A percentile compares a stretch with the other conserved stretches of the same genome.
These are phyloP conservation scores for Backusella parvicylindrica DNA, from an alignment of 192 early-diverging fungal genomes.

Conservation along the genomic window DNA sequence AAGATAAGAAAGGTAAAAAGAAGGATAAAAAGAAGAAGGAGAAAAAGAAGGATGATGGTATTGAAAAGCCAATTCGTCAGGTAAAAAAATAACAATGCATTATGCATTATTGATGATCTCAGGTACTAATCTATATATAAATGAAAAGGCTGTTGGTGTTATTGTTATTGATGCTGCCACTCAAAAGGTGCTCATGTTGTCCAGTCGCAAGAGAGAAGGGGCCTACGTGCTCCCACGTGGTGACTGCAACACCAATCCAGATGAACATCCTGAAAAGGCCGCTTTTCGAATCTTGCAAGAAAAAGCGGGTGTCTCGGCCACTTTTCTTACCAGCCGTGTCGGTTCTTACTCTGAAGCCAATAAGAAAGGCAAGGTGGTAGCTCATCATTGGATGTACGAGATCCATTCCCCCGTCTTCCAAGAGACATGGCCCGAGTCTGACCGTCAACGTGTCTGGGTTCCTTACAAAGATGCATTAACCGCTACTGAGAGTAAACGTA, in stretches of 20 bases:
- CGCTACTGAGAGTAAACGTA: slow-evolving; percentile 2
- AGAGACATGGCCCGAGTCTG: slow-evolving; percentile 10
- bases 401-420: slow-evolving; percentile 6
- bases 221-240: slow-evolving; percentile 24
- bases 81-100: not conserved
- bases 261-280: slow-evolving; percentile 26
- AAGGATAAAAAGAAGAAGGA: slow-evolving; percentile 3
- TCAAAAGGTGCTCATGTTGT: slow-evolving; percentile 17
- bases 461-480: not conserved
- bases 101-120: not conserved
- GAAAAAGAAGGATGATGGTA: not conserved
- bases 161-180: slow-evolving; percentile 22
- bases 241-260: slow-evolving; percentile 13
- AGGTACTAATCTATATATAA: not conserved
- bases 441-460: slow-evolving; percentile 26
- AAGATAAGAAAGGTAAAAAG: not conserved
- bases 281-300: slow-evolving; percentile 23
- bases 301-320: slow-evolving; percentile 11
- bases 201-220: slow-evolving; percentile 27
- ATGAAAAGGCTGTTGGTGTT: slow-evolving; percentile 18
- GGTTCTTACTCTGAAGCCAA: slow-evolving; percentile 30
- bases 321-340: slow-evolving; percentile 2
- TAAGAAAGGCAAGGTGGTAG: slow-evolving; percentile 28
- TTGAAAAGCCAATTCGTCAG: slow-evolving; percentile 20
- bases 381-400: slow-evolving; percentile 35